phyloP scores from a whole-genome alignment of 2,329 filamentous ascomycete genomes.

The Hypoxylon sp. region DNA sequence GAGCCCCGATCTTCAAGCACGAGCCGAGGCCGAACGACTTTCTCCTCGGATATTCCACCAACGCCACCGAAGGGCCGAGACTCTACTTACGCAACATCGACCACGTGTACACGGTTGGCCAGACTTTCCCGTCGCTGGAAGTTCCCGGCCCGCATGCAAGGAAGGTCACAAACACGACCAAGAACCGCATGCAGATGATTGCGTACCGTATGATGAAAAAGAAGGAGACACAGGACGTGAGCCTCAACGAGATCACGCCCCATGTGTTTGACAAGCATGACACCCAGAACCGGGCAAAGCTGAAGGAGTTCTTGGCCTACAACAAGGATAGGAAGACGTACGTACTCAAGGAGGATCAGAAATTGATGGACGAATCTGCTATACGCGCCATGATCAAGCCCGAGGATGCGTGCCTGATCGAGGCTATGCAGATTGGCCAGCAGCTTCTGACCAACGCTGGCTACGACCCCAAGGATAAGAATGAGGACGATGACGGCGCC shows the following conservation, averaged over 20 bases:
- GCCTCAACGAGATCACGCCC: slow-evolving; percentile 84
- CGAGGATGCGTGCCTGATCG: slow-evolving; percentile 92
- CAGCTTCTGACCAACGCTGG: slow-evolving; percentile 92
- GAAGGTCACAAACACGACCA: slow-evolving; percentile 95
- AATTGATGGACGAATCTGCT: slow-evolving; percentile 79
- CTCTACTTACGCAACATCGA: slow-evolving; percentile 92
- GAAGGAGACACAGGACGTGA: slow-evolving; percentile 72
- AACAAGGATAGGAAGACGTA: slow-evolving; percentile 89
- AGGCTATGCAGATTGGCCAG: slow-evolving; percentile 95
- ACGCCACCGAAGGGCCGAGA: slow-evolving; percentile 75
- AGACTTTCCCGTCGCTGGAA: slow-evolving; percentile 90
- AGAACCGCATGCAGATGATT: slow-evolving; percentile 96
- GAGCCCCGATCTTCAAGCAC: slow-evolving; percentile 92
- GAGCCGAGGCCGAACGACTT: slow-evolving; percentile 82
- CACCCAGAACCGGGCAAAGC: slow-evolving; percentile 93
- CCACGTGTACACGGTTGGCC: slow-evolving; percentile 88
- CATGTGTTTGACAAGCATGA: slow-evolving; percentile 94
- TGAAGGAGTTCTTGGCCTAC: slow-evolving; percentile 95
- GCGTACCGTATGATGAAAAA: slow-evolving; percentile 87
- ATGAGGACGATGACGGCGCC: slow-evolving; percentile 70
- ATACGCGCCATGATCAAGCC: slow-evolving; percentile 91
- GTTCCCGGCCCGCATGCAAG: slow-evolving; percentile 93
- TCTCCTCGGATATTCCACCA: slow-evolving; percentile 82
- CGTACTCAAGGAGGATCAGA: slow-evolving; percentile 77
- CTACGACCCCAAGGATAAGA: slow-evolving; percentile 75